Evolutionary conservation across 768 basidiomycete species (phyloP).

Genomic region (Tricholoma hemisulphureum): DNA sequence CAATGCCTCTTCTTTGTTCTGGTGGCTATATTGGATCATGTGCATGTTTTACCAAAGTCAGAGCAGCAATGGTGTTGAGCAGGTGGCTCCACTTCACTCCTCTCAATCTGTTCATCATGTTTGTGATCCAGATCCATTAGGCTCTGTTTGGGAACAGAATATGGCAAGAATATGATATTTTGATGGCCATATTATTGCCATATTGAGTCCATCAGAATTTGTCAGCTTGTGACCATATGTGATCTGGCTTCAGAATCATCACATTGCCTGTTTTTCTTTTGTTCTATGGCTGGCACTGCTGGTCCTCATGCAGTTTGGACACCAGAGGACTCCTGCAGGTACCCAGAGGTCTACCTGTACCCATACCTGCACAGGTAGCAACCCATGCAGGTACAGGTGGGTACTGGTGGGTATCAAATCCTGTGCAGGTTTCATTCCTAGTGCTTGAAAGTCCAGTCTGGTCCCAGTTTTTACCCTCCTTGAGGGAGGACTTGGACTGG

Average conservation of each 20-base stretch:
- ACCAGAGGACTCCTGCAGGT: no score
- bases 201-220: neutral
- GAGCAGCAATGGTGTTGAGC: slow-evolving; percentile 1
- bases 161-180: no score
- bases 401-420: no score
- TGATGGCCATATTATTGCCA: no score
- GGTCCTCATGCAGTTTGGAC: neutral
- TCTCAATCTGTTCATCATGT: neutral
- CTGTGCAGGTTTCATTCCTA: no score
- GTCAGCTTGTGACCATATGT: neutral
- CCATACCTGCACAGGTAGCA: no score
- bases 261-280: neutral
- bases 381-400: no score
- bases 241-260: neutral
- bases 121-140: slow-evolving; percentile 1
- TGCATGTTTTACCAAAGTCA: slow-evolving; percentile 6
- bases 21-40: neutral
- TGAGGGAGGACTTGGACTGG: no score
- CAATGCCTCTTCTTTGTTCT: neutral
- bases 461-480: no score
- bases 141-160: no score
- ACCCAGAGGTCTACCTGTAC: no score
- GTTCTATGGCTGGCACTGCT: neutral
- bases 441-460: no score
- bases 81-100: slow-evolving; percentile 4